Evolutionary conservation across 2,329 filamentous ascomycete genomes (phyloP), one percentile per base, ranked within the genome.

Genomic region (Calonectria honghensis): DNA sequence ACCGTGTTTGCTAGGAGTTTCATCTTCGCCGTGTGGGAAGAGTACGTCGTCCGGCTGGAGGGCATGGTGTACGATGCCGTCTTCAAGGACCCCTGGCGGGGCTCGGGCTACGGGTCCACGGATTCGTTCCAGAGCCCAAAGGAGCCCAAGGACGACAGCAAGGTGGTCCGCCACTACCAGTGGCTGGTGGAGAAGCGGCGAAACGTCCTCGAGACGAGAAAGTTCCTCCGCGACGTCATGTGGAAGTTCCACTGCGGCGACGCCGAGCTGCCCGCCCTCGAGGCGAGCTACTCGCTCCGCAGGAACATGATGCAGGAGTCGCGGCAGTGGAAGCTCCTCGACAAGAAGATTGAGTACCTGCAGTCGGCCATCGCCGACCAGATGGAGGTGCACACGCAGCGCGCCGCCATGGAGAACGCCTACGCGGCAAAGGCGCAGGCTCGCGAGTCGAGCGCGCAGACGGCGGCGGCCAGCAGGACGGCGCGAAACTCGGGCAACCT

Each of bases 221-320:
- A 63, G 39, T 63, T 63, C 35, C 57, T 63, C 27, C 57, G 57
- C 16, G 57, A 63, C 35, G 57, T 63, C 37, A 41, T 41, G 35
- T 63, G 57, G 57, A 63, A 63, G 39, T 52, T 41, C n/a, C 37
- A 18, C 24, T 35, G 68, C 64, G 9, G 50, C n/a, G 37, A 63
- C 10, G 37, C 24, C 57, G 57, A 63, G 35, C 4, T 68, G 4
- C 31, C 24, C 32, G 16, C 57, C 18, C 14, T 63, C 13, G 57
- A 63, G 18, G 24, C 24, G 6, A 63, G 9, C 35, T 41, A 20
- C 6, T 41, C 24, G 4, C 14, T 63, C 10, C 57, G 57, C 7
- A 63, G 57, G 13, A 63, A 5, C 57, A 63, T 63, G 57, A 29
- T 63, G 35, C 35, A 63, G 14, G 57, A 63, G 27, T 39, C 57